Conservation (phyloP, 805 yeast species). For the Cyberlindnera sargentensis region DNA sequence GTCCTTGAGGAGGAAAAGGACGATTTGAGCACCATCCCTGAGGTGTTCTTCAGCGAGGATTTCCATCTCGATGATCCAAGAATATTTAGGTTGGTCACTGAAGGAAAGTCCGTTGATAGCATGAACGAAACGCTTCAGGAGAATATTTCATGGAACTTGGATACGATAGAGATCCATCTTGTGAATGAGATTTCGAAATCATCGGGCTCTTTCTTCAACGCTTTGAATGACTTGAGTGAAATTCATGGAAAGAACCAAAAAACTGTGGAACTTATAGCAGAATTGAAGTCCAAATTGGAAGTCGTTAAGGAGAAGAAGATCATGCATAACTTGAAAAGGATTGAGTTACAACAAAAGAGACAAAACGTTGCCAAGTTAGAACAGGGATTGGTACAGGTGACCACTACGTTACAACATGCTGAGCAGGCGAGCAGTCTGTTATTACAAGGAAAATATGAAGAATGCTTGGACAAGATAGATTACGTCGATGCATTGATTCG, state of each 20-base stretch:
- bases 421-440: constrained; percentile 43
- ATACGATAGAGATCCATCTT: constrained; percentile 73
- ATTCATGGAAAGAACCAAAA: constrained; percentile 49
- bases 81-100: constrained; percentile 67
- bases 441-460: constrained; percentile 38
- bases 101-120: constrained; percentile 42
- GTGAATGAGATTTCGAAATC: constrained; percentile 80
- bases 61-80: constrained; percentile 88
- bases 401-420: constrained; percentile 36
- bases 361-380: constrained; percentile 59
- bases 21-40: constrained; percentile 48
- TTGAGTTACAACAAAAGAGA: constrained; percentile 44
- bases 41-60: constrained; percentile 54
- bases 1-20: constrained; percentile 19
- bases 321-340: constrained; percentile 39
- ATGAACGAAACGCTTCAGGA: constrained; percentile 63
- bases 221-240: constrained; percentile 68
- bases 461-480: constrained; percentile 52
- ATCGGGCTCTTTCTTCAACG: constrained; percentile 77
- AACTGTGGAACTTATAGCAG: constrained; percentile 41
- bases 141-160: constrained; percentile 73
- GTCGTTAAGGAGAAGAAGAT: constrained; percentile 44
- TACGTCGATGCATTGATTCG: constrained; percentile 48
- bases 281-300: constrained; percentile 39
- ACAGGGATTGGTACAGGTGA: constrained; percentile 46